phyloP scores from a whole-genome alignment of 495 filamentous ascomycete species.

The Neurospora discreta region DNA sequence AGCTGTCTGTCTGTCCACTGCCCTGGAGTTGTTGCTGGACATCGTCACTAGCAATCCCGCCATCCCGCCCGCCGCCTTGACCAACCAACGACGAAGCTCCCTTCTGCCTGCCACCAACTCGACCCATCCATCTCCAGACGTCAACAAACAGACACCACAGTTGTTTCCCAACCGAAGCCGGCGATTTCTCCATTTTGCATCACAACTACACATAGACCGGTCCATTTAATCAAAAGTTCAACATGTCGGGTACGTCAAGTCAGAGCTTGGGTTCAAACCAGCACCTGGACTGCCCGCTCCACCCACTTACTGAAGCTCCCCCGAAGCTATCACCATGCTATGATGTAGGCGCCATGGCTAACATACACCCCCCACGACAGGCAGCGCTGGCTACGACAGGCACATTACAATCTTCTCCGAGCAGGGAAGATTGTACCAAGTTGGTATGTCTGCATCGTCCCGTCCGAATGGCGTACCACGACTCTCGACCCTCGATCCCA shows the following conservation, averaged over 20 bases:
- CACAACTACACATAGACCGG: background rate
- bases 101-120: slow-evolving; percentile 13
- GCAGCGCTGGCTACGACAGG: slow-evolving; percentile 92
- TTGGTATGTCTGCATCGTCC: slow-evolving; percentile 56
- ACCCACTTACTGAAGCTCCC: slow-evolving; percentile 7
- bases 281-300: slow-evolving; percentile 12
- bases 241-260: slow-evolving; percentile 33
- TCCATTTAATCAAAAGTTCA: slow-evolving; percentile 17
- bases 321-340: background rate
- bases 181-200: background rate
- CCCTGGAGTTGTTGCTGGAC: background rate
- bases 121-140: slow-evolving; percentile 2
- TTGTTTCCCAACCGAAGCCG: background rate
- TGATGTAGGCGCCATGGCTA: slow-evolving; percentile 9
- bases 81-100: slow-evolving; percentile 23
- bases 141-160: background rate
- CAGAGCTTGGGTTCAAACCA: slow-evolving; percentile 9
- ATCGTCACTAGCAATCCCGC: background rate
- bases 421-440: slow-evolving; percentile 96
- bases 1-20: slow-evolving; percentile 2
- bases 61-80: background rate
- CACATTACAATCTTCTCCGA: slow-evolving; percentile 99
- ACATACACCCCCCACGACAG: slow-evolving; percentile 33
- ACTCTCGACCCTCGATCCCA: background rate
- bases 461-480: background rate